phyloP scores from a whole-genome alignment of 2,329 filamentous ascomycete genomes.

The Hymenoscyphus repandus region DNA sequence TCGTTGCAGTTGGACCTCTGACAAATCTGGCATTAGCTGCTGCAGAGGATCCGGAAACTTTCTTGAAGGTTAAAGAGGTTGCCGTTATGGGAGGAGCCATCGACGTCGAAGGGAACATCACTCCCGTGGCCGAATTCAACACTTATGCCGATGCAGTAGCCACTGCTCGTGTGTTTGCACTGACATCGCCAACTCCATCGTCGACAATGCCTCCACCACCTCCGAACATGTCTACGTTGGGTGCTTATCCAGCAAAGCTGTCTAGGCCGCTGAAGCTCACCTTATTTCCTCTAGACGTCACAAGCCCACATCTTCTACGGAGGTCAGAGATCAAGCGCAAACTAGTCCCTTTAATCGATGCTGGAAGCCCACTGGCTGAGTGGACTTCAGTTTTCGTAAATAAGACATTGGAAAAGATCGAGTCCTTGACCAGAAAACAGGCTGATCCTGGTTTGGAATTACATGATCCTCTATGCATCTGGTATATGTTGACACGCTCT shows the following conservation, averaged over 20 bases:
- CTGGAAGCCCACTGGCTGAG: conserved; percentile 65
- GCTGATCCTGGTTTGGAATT: conserved; percentile 57
- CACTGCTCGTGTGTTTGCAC: conserved; percentile 68
- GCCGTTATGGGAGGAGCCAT: conserved; percentile 94
- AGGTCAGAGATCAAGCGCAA: conserved; percentile 52
- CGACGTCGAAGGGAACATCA: conserved; percentile 73
- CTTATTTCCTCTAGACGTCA: conserved; percentile 74
- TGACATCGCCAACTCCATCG: conserved; percentile 67
- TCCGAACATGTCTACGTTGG: conserved; percentile 44
- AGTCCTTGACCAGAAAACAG: conserved; percentile 53
- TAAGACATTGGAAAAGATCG: conserved; percentile 66
- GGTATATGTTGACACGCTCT: conserved; percentile 65
- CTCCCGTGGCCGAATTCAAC: conserved; percentile 90
- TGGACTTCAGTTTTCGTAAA: conserved; percentile 70
- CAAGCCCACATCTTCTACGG: conserved; percentile 62
- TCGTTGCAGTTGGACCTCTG: conserved; percentile 82
- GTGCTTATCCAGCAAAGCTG: conserved; percentile 59
- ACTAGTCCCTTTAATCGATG: conserved; percentile 49
- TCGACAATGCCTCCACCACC: conserved; percentile 75
- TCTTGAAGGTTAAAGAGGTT: conserved; percentile 83
- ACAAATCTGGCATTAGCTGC: conserved; percentile 93
- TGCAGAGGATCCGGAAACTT: conserved; percentile 80
- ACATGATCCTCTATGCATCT: conserved; percentile 74
- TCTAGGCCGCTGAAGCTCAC: conserved; percentile 60
- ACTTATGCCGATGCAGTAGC: conserved; percentile 82